phyloP scores from a whole-genome alignment of 1,284 basidiomycete species.

The Cutaneotrichosporon daszewskae region DNA sequence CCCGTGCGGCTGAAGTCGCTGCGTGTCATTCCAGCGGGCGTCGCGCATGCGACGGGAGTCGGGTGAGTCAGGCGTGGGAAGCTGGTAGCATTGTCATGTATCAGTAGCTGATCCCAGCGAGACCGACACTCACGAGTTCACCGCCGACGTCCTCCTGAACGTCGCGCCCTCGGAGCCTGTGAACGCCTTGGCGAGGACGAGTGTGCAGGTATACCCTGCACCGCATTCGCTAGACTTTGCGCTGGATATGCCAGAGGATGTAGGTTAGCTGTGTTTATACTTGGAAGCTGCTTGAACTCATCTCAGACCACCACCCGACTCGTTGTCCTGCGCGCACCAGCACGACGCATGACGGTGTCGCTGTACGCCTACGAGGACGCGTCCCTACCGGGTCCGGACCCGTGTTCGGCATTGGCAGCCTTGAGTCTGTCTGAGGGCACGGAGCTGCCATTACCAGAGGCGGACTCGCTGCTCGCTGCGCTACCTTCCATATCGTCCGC shows the following conservation, averaged over 20 bases:
- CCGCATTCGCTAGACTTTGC: slow-evolving; percentile 8
- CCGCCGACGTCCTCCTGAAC: slow-evolving; percentile 11
- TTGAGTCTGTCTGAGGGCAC: not conserved
- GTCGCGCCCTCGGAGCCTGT: slow-evolving; percentile 5
- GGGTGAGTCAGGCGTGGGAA: slow-evolving; percentile 6
- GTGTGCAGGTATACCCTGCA: not conserved
- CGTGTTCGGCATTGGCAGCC: too few species aligned
- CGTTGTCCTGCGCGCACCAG: slow-evolving; percentile 8
- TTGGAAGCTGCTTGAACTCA: not conserved
- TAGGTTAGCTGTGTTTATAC: not conserved
- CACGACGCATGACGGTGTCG: slow-evolving; percentile 5
- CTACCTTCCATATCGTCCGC: not conserved
- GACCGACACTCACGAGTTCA: slow-evolving; percentile 5
- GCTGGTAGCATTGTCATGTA: not conserved
- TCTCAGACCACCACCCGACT: slow-evolving; percentile 10
- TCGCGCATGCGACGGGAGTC: slow-evolving; percentile 1
- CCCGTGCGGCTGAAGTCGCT: slow-evolving; percentile 7
- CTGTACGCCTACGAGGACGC: slow-evolving; percentile 5
- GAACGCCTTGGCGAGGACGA: slow-evolving; percentile 10
- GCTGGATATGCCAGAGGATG: slow-evolving; percentile 9
- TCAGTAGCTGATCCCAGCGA: slow-evolving; percentile 4
- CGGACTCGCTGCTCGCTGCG: slow-evolving; percentile 1
- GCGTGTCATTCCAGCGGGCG: slow-evolving; percentile 8
- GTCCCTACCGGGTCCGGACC: too few species aligned
- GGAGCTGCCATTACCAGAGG: not conserved